These are phyloP conservation scores for Ceratocystis diversiconidia DNA, from an alignment of 2,329 filamentous ascomycete genomes.

Conservation along the genomic window DNA sequence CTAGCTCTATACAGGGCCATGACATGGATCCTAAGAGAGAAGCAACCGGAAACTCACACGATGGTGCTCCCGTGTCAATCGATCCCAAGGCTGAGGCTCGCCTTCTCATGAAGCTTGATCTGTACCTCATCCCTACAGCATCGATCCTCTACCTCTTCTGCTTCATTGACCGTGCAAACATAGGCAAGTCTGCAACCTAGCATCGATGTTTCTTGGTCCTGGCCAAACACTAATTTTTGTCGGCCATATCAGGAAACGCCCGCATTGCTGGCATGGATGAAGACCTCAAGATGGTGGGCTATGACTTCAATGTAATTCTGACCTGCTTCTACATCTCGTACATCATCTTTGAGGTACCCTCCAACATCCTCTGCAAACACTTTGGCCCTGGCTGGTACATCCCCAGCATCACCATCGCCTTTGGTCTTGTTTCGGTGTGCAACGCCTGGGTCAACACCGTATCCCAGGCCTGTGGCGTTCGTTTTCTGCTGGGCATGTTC, in stretches of 20 bases:
- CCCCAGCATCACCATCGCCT: slow-evolving; percentile 45
- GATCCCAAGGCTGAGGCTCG: slow-evolving; percentile 42
- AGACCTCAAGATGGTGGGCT: slow-evolving; percentile 43
- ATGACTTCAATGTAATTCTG: slow-evolving; percentile 56
- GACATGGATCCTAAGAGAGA: neutral
- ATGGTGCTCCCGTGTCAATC: slow-evolving; percentile 31
- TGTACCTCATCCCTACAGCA: slow-evolving; percentile 51
- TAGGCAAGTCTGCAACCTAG: slow-evolving; percentile 35
- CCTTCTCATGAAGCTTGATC: slow-evolving; percentile 49
- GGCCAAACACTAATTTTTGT: neutral
- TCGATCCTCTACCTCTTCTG: slow-evolving; percentile 55
- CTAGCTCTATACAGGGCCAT: neutral
- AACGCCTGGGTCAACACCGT: slow-evolving; percentile 50
- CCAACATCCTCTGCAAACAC: slow-evolving; percentile 54
- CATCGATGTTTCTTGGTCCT: neutral
- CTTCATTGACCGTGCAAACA: slow-evolving; percentile 62
- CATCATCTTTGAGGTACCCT: slow-evolving; percentile 57
- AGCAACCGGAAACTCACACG: neutral
- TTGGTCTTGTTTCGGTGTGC: slow-evolving; percentile 48
- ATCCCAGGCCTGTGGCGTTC: slow-evolving; percentile 40
- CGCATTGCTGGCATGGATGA: slow-evolving; percentile 49
- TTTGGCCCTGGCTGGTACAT: slow-evolving; percentile 61
- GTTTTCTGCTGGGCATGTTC: slow-evolving; percentile 54
- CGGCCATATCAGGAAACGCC: slow-evolving; percentile 42
- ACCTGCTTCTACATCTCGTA: slow-evolving; percentile 60